phyloP scores from a whole-genome alignment of 345 rosid species.

The Arabis alpina region DNA sequence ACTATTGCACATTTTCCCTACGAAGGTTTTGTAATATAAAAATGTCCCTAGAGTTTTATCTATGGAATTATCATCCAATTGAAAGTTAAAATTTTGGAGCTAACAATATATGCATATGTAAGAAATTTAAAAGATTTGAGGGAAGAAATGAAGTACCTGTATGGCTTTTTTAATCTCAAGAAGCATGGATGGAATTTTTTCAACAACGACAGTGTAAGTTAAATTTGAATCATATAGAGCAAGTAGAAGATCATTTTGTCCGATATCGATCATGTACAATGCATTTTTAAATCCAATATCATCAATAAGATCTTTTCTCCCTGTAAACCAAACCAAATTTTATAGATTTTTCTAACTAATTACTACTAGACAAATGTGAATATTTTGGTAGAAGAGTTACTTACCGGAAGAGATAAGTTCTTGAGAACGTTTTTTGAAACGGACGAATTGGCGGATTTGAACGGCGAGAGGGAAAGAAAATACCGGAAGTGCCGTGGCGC shows the following conservation, averaged over 20 bases:
- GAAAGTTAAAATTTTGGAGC: not conserved
- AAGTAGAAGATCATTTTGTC: slow-evolving; percentile 65
- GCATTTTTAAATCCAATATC: slow-evolving; percentile 57
- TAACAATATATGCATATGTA: not conserved
- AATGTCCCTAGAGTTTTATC: not conserved
- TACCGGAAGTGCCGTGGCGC: slow-evolving; percentile 50
- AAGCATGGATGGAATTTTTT: slow-evolving; percentile 56
- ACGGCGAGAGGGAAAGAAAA: slow-evolving; percentile 43
- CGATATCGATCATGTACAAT: slow-evolving; percentile 64
- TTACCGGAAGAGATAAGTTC: slow-evolving; percentile 46
- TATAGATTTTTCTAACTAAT: not conserved
- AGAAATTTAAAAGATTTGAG: not conserved
- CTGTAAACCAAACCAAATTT: slow-evolving; percentile 14
- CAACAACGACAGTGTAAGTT: slow-evolving; percentile 44
- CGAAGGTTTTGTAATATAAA: not conserved
- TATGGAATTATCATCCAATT: not conserved
- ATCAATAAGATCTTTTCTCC: slow-evolving; percentile 44
- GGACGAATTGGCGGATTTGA: slow-evolving; percentile 52
- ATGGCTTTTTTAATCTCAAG: slow-evolving; percentile 56
- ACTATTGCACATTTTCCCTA: not conserved
- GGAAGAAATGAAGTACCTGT: slow-evolving; percentile 40
- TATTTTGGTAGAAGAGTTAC: not conserved
- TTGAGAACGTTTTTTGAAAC: slow-evolving; percentile 49
- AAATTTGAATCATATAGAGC: slow-evolving; percentile 39
- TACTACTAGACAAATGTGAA: not conserved